Evolutionary conservation across 2,329 filamentous ascomycete genomes (phyloP).

Genomic region (Fusarium hostae): DNA sequence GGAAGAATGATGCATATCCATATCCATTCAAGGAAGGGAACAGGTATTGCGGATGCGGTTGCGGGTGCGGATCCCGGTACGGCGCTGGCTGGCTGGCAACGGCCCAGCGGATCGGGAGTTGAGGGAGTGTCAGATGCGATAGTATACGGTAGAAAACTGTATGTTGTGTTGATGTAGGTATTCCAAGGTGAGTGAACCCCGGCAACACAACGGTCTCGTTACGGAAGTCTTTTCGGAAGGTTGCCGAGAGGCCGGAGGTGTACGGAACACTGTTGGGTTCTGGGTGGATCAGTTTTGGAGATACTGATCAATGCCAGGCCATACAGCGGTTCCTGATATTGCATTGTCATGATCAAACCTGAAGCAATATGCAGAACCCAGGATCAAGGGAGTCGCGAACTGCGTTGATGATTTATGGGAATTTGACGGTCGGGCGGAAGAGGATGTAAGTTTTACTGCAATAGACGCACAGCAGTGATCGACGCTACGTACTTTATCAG

Average conservation of each 20-base stretch:
- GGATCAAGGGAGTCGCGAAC: constrained; percentile 18
- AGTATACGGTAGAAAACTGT: constrained; percentile 1
- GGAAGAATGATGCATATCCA: constrained; percentile 1
- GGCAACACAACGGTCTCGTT: constrained; percentile 18
- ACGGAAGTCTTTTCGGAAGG: constrained; percentile 39
- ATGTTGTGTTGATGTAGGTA: constrained; percentile 10
- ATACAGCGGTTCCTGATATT: constrained; percentile 7
- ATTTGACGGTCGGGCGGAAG: constrained; percentile 13
- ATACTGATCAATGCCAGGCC: constrained; percentile 14
- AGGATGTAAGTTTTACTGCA: not conserved
- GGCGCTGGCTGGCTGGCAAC: constrained; percentile 31
- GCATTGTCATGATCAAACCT: constrained; percentile 1
- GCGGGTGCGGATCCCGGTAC: constrained; percentile 26
- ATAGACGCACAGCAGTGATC: constrained; percentile 24
- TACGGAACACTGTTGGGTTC: constrained; percentile 35
- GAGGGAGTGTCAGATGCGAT: constrained; percentile 11
- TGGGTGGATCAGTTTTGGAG: constrained; percentile 12
- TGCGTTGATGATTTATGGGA: constrained; percentile 21
- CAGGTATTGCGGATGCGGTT: constrained; percentile 20
- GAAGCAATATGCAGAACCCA: constrained; percentile 3
- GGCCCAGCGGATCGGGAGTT: constrained; percentile 44
- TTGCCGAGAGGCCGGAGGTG: constrained; percentile 44
- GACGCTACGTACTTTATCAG: not conserved
- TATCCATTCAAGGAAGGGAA: constrained; percentile 15
- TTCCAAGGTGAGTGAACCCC: constrained; percentile 21